Percentiles rank a stretch among this genome's conserved stretches.
Evolutionary conservation across 805 yeast genomes (phyloP).

Genomic region (Kazachstania psychrophila): DNA sequence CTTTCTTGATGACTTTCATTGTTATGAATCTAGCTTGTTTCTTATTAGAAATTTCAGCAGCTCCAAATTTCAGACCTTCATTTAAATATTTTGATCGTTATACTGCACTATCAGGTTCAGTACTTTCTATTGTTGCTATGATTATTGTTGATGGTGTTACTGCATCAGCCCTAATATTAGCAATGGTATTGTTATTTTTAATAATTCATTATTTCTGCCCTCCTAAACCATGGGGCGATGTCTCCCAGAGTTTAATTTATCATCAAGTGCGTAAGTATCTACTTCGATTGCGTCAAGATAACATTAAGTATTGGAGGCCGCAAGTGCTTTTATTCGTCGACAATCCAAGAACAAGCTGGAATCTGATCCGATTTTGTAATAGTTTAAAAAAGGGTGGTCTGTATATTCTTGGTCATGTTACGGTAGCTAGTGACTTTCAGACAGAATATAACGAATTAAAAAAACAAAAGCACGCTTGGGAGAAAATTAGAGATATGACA

Average conservation of each 20-base stretch:
- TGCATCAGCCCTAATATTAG: constrained; percentile 65
- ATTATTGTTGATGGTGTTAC: constrained; percentile 87
- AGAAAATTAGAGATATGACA: constrained; percentile 65
- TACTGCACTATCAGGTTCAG: constrained; percentile 73
- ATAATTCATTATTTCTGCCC: constrained; percentile 85
- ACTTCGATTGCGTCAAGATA: constrained; percentile 74
- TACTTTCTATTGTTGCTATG: constrained; percentile 73
- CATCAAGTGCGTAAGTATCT: constrained; percentile 90
- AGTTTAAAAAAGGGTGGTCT: constrained; percentile 93
- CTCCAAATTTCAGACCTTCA: constrained; percentile 97
- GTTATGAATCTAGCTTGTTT: constrained; percentile 93
- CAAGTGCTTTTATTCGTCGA: constrained; percentile 83
- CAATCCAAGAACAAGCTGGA: constrained; percentile 89
- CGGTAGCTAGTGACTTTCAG: constrained; percentile 49
- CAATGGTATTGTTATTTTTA: constrained; percentile 56
- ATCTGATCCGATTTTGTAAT: constrained; percentile 83
- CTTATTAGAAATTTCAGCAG: constrained; percentile 75
- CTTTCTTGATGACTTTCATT: constrained; percentile 89
- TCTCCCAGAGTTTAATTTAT: constrained; percentile 86
- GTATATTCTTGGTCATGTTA: constrained; percentile 86
- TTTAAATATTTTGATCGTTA: constrained; percentile 75
- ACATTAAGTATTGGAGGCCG: constrained; percentile 97
- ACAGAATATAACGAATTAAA: constrained; percentile 58
- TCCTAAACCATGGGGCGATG: constrained; percentile 97
- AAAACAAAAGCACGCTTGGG: constrained; percentile 74